Evolutionary conservation across 371 early-diverging fungal genomes (phyloP).

Genomic region (Phascolomyces articulosus): DNA sequence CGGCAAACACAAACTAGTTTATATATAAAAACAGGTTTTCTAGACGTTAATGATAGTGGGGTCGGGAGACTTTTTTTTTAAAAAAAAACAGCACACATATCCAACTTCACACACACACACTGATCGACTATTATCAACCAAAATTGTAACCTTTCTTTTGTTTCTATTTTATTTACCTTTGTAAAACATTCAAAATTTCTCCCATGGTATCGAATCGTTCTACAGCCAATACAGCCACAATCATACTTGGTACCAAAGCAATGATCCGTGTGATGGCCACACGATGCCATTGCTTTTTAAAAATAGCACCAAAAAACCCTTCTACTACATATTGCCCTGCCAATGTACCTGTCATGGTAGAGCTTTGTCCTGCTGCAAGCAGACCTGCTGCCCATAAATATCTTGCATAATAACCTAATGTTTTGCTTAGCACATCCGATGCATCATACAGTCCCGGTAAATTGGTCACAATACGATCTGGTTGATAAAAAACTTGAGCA

Average conservation of each 20-base stretch:
- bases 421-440: slow-evolving; percentile 55
- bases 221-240: slow-evolving; percentile 65
- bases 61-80: background rate
- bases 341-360: slow-evolving; percentile 78
- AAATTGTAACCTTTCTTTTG: background rate
- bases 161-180: slow-evolving; percentile 51
- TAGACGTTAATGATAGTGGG: no score
- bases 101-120: no score
- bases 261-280: slow-evolving; percentile 67
- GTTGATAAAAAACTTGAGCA: slow-evolving; percentile 61
- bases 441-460: slow-evolving; percentile 63
- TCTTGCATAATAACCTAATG: slow-evolving; percentile 61
- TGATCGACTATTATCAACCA: background rate
- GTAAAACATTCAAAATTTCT: slow-evolving; percentile 72
- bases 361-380: slow-evolving; percentile 75
- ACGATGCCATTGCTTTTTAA: slow-evolving; percentile 73
- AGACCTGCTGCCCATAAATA: slow-evolving; percentile 73
- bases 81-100: no score
- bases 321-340: slow-evolving; percentile 78
- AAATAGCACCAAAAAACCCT: slow-evolving; percentile 64
- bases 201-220: slow-evolving; percentile 69
- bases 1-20: slow-evolving; percentile 64
- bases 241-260: slow-evolving; percentile 71
- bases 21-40: background rate
- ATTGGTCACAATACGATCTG: slow-evolving; percentile 30